These are phyloP conservation scores for Coniferiporia sulphurascens DNA, from an alignment of 1,284 basidiomycete species.

Conservation along the genomic window DNA sequence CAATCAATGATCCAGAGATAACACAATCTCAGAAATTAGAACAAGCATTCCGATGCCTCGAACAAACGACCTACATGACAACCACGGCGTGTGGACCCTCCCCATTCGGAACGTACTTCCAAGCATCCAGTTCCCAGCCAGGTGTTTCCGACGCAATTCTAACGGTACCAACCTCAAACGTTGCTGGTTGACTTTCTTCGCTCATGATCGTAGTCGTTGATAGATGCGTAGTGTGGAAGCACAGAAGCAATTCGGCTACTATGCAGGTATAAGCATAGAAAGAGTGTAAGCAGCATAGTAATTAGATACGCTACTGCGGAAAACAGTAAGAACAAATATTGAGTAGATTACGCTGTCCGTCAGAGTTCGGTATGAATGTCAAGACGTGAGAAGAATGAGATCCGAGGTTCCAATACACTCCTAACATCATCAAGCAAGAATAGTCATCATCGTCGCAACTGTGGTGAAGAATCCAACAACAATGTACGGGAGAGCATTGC, in stretches of 20 bases:
- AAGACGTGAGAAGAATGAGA: not conserved
- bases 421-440: conserved; percentile 8
- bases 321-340: not conserved
- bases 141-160: conserved; percentile 31
- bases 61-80: conserved; percentile 28
- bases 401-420: not conserved
- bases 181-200: not conserved
- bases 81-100: conserved; percentile 28
- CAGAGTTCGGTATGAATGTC: not conserved
- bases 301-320: not conserved
- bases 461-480: conserved; percentile 13
- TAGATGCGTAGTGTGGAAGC: too few relatives aligned
- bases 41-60: not conserved
- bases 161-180: conserved; percentile 23
- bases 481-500: conserved; percentile 9
- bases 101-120: conserved; percentile 29
- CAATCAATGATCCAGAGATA: too few relatives aligned
- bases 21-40: not conserved
- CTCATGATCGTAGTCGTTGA: too few relatives aligned
- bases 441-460: conserved; percentile 15
- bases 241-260: not conserved
- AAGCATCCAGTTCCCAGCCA: conserved; percentile 34
- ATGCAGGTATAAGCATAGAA: not conserved
- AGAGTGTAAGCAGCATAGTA: not conserved
- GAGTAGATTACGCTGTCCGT: conserved; percentile 2